Percentiles rank a stretch among this genome's conserved stretches.
Evolutionary conservation across 768 basidiomycete species (phyloP).

Genomic region (Artomyces pyxidatus): DNA sequence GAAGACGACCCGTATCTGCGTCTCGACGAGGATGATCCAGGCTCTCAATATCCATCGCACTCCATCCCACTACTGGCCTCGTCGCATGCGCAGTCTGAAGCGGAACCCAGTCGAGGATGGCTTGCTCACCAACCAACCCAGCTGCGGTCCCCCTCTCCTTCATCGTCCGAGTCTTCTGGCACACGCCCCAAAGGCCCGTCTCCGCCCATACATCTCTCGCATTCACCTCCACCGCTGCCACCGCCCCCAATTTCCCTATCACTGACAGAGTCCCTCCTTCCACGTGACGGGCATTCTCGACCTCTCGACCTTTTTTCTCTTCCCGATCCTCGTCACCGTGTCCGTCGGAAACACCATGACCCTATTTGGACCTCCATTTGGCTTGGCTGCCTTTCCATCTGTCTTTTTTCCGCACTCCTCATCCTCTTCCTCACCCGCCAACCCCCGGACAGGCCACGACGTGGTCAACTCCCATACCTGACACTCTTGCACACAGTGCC

Average conservation of each 20-base stretch:
- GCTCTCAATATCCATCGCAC: constrained; percentile 27
- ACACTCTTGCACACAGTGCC: constrained; percentile 74
- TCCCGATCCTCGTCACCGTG: constrained; percentile 64
- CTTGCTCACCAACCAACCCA: constrained; percentile 70
- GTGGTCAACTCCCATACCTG: constrained; percentile 43
- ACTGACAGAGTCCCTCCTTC: constrained; percentile 73
- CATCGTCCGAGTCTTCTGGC: constrained; percentile 33
- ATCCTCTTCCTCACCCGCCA: constrained; percentile 52
- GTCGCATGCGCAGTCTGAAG: constrained; percentile 25
- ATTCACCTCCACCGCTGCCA: constrained; percentile 26
- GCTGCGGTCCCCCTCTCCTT: constrained; percentile 38
- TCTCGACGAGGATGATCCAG: constrained; percentile 57
- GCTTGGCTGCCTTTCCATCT: constrained; percentile 49
- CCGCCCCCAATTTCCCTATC: constrained; percentile 51
- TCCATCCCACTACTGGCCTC: constrained; percentile 30
- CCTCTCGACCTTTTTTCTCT: constrained; percentile 67
- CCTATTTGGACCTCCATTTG: constrained; percentile 63
- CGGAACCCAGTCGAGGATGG: constrained; percentile 44
- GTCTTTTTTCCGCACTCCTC: constrained; percentile 55
- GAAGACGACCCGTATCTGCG: constrained; percentile 75
- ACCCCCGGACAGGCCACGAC: constrained; percentile 25
- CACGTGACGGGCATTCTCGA: constrained; percentile 57
- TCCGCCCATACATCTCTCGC: constrained; percentile 20
- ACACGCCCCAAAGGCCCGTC: constrained; percentile 25
- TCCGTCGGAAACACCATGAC: constrained; percentile 68